Evolutionary conservation across 352 stramenopile species (phyloP), one percentile per base, ranked within the genome.

Genomic region (Phytophthora chlamydospora): DNA sequence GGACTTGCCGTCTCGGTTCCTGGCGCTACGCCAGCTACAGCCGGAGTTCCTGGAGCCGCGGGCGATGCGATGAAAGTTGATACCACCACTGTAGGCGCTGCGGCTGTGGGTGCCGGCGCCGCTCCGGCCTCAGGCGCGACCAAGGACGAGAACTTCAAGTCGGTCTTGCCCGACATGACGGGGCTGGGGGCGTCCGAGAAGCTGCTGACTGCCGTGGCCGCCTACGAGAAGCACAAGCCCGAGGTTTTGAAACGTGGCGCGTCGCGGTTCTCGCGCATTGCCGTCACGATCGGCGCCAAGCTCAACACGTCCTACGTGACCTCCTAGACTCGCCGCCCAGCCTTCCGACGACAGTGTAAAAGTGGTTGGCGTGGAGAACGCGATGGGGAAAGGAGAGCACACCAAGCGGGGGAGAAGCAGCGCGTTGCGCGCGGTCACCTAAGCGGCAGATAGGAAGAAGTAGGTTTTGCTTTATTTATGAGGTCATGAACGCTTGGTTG

Each of bases 211-310:
- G 85, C 83, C 1, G 83, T 94, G 19, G 79, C 85, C 19, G 83
- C 85, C 10, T 93, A 89, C 47, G 85, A 91, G 60, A 94, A 94
- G 59, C 80, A 94, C 54, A 90, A 93, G 14, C 85, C 85, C 2
- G 80, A 91, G 32, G 83, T 94, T 35, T 52, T 94, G 39, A 84
- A 88, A 40, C 78, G 83, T 9, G 71, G 80, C 13, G 74, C 83
- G 9, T 58, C 57, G 17, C 75, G 81, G 19, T 94, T 94, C 58
- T 77, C 71, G 29, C 80, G 82, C 27, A 88, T 94, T 45, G 83
- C 83, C 11, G 65, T 91, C 29, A 68, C 80, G 0, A 91, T 94
- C 38, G 85, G 85, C 31, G 84, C 85, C 44, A 94, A 91, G 66
- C 75, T 94, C 40, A 88, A 66, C 36, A 93, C 85, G 24, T 78